These are phyloP conservation scores for Torrubiellomyces zombiae DNA, from an alignment of 2,329 filamentous ascomycete genomes.

Conservation along the genomic window DNA sequence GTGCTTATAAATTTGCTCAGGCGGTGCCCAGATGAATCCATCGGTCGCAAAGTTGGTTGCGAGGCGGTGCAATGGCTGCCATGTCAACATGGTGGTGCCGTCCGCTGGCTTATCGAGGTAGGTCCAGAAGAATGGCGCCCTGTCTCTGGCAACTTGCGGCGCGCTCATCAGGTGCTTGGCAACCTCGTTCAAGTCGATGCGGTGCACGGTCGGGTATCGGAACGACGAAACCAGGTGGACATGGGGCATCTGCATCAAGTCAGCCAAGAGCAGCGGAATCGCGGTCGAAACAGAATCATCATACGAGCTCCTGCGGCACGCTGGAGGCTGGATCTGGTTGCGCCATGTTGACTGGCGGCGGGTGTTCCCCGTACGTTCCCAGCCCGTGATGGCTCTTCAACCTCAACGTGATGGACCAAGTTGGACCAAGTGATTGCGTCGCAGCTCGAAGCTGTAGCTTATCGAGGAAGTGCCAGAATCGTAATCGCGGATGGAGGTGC, in stretches of 20 bases:
- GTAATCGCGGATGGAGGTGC: too few species aligned
- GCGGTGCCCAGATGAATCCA: slow-evolving; percentile 79
- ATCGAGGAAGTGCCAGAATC: too few species aligned
- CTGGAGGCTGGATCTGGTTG: slow-evolving; percentile 24
- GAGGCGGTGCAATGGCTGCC: slow-evolving; percentile 64
- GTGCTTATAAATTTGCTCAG: slow-evolving; percentile 60
- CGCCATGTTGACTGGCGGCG: slow-evolving; percentile 16
- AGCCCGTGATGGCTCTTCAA: too few species aligned
- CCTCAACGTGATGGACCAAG: too few species aligned
- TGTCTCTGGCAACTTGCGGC: slow-evolving; percentile 69
- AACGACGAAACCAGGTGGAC: slow-evolving; percentile 78
- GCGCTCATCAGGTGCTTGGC: slow-evolving; percentile 72
- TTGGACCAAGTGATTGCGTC: too few species aligned
- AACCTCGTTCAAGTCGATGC: slow-evolving; percentile 58
- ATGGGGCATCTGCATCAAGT: slow-evolving; percentile 52
- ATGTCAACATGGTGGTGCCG: slow-evolving; percentile 69
- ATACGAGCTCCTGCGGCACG: slow-evolving; percentile 25
- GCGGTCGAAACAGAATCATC: slow-evolving; percentile 6
- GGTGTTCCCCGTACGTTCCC: too few species aligned
- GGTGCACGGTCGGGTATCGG: slow-evolving; percentile 58
- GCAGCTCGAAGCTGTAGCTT: too few species aligned
- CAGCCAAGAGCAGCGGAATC: slow-evolving; percentile 5
- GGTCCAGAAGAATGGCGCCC: slow-evolving; percentile 82
- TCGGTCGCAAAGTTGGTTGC: slow-evolving; percentile 71
- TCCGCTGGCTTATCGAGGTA: slow-evolving; percentile 72